Conservation (phyloP, 2,329 filamentous ascomycete species). For the Arachnopeziza araneosa region DNA sequence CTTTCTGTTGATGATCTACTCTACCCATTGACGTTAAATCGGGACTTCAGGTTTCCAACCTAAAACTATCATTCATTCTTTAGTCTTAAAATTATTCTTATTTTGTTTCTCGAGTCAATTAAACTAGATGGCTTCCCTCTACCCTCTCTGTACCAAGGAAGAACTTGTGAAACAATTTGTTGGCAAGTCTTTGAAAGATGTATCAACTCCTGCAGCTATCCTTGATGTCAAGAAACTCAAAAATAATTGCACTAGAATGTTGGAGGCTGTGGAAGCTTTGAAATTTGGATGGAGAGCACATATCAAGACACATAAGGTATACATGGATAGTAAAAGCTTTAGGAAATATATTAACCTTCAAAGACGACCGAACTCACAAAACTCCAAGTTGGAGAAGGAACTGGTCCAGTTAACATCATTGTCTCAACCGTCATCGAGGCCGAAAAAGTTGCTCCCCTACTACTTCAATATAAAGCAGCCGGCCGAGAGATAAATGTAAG, state of each 20-base stretch:
- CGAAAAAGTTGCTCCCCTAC: slow-evolving; percentile 57
- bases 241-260: slow-evolving; percentile 67
- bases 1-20: neutral
- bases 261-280: slow-evolving; percentile 53
- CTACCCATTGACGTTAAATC: neutral
- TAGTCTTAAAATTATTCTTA: no score
- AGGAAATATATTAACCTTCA: slow-evolving; percentile 8
- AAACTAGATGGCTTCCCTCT: slow-evolving; percentile 10
- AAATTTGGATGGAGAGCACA: slow-evolving; percentile 67
- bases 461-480: slow-evolving; percentile 50
- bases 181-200: slow-evolving; percentile 52
- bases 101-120: neutral
- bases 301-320: slow-evolving; percentile 78
- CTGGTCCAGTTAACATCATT: slow-evolving; percentile 50
- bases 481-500: slow-evolving; percentile 55
- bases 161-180: slow-evolving; percentile 42
- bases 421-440: slow-evolving; percentile 72
- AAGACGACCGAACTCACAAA: slow-evolving; percentile 61
- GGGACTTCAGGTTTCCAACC: neutral
- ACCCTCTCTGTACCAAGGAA: slow-evolving; percentile 32
- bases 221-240: slow-evolving; percentile 62
- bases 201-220: slow-evolving; percentile 62
- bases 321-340: no score
- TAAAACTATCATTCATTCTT: no score
- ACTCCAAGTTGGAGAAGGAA: slow-evolving; percentile 59